phyloP scores from a whole-genome alignment of 139 green algal genomes.

The Coccomyxa sp. region DNA sequence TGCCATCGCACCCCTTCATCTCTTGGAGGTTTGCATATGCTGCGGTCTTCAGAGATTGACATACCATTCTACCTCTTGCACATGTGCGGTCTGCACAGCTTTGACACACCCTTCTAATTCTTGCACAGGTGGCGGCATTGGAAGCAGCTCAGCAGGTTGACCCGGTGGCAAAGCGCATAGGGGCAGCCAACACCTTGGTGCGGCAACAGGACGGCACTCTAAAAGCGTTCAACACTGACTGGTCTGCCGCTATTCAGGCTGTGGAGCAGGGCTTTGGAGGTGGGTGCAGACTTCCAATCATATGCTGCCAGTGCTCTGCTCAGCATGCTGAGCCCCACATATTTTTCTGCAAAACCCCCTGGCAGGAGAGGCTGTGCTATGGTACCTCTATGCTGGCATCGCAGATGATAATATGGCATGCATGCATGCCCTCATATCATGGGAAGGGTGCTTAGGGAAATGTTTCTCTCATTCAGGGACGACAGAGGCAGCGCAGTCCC shows the following conservation, averaged over 20 bases:
- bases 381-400: not conserved
- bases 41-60: not conserved
- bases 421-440: not conserved
- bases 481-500: not conserved
- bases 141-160: conserved; percentile 63
- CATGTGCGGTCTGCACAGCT: not conserved
- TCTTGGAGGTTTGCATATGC: not conserved
- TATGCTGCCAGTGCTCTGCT: not conserved
- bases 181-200: conserved; percentile 95
- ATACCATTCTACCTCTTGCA: too few relatives aligned
- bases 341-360: not conserved
- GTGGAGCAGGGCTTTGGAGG: conserved; percentile 66
- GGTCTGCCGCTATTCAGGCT: conserved; percentile 78
- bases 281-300: not conserved
- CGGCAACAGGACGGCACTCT: conserved; percentile 58
- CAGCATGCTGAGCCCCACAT: not conserved
- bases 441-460: not conserved
- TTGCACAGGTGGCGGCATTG: conserved; percentile 73
- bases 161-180: conserved; percentile 73
- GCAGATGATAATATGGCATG: not conserved
- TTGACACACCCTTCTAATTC: not conserved
- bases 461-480: not conserved
- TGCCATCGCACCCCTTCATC: not conserved
- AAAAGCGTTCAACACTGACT: conserved; percentile 95
- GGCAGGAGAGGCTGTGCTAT: not conserved